These are phyloP conservation scores for Nothophytophthora sp. DNA, from an alignment of 352 stramenopile species.

Conservation along the genomic window DNA sequence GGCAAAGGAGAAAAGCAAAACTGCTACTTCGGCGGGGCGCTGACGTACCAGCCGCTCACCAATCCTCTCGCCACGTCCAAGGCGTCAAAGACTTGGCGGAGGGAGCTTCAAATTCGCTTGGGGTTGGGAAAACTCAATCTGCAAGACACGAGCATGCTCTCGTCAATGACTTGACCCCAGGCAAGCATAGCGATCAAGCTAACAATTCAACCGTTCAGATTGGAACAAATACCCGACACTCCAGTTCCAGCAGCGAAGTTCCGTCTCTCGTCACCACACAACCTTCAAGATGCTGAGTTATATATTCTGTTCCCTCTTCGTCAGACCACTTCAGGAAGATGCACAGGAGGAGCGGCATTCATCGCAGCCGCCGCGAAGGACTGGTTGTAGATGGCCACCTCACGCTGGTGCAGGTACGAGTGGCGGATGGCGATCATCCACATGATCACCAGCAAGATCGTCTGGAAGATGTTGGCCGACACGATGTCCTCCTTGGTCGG, in stretches of 20 bases:
- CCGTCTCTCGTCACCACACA: not conserved
- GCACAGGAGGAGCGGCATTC: slow-evolving; percentile 75
- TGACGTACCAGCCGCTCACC: no score
- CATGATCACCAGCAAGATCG: slow-evolving; percentile 84
- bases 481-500: slow-evolving; percentile 86
- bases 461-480: slow-evolving; percentile 84
- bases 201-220: not conserved
- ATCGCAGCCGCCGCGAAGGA: slow-evolving; percentile 79
- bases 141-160: not conserved
- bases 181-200: no score
- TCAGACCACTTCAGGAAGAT: slow-evolving; percentile 69
- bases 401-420: slow-evolving; percentile 71
- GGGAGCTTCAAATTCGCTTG: no score
- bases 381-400: slow-evolving; percentile 83
- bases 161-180: not conserved
- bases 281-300: not conserved
- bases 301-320: slow-evolving; percentile 13
- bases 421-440: slow-evolving; percentile 83
- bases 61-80: not conserved
- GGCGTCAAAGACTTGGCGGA: not conserved
- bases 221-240: no score
- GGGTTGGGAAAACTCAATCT: no score
- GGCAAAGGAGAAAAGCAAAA: no score
- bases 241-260: not conserved
- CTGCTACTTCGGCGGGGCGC: no score